These are phyloP conservation scores for Stropharia rugosoannulata DNA, from an alignment of 768 basidiomycete species.

Conservation along the genomic window DNA sequence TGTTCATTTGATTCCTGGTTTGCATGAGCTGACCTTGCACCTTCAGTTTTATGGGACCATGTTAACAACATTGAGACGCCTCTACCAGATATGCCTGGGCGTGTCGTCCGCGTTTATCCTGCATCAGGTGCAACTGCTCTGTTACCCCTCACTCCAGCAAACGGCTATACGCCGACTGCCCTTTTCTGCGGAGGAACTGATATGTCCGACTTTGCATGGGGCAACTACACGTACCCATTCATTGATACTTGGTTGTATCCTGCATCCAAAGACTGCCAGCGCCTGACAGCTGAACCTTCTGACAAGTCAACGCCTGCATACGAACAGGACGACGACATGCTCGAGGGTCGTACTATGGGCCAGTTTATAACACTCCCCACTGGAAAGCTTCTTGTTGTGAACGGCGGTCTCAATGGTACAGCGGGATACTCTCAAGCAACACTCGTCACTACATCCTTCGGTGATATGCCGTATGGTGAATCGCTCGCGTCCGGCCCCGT, in stretches of 20 bases:
- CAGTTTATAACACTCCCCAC: constrained; percentile 85
- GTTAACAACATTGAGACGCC: constrained; percentile 54
- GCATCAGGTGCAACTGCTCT: constrained; percentile 87
- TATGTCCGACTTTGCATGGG: constrained; percentile 72
- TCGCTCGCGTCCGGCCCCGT: constrained; percentile 82
- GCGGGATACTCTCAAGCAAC: constrained; percentile 80
- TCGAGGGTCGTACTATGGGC: constrained; percentile 86
- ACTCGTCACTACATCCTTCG: constrained; percentile 41
- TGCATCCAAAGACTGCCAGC: constrained; percentile 72
- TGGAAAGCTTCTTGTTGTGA: constrained; percentile 73
- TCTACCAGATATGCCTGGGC: constrained; percentile 72
- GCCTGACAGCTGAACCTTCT: constrained; percentile 81
- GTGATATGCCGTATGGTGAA: constrained; percentile 66
- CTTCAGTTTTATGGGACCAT: constrained; percentile 32
- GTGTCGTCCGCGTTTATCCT: constrained; percentile 82
- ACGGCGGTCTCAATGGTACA: constrained; percentile 86
- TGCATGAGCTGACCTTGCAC: background rate
- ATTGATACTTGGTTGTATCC: constrained; percentile 75
- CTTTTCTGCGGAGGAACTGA: constrained; percentile 91
- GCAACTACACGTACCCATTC: constrained; percentile 72
- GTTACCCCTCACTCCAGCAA: constrained; percentile 87
- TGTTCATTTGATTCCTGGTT: constrained; percentile 20
- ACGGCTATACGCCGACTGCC: constrained; percentile 83
- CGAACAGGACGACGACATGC: constrained; percentile 73
- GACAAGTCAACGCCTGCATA: constrained; percentile 64